Evolutionary conservation across 2,329 filamentous ascomycete species (phyloP).

Genomic region (Rutstroemia sp.): DNA sequence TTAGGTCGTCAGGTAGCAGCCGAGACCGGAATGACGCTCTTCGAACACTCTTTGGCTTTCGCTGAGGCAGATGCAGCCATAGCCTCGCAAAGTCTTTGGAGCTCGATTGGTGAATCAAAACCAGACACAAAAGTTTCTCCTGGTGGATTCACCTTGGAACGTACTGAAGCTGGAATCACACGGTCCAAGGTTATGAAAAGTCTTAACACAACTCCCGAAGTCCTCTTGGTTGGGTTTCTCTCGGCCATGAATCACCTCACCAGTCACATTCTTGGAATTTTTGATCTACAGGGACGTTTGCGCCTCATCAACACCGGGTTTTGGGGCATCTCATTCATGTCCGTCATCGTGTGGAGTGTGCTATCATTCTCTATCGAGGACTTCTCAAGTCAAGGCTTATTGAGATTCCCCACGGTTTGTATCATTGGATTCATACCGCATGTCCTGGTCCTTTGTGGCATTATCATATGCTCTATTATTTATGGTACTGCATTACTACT

Average conservation of each 20-base stretch:
- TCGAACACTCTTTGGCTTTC: slow-evolving; percentile 93
- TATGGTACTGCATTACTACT: slow-evolving; percentile 71
- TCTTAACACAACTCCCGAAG: slow-evolving; percentile 83
- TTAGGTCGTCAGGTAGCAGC: slow-evolving; percentile 57
- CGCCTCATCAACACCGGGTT: slow-evolving; percentile 82
- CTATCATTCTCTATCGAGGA: slow-evolving; percentile 54
- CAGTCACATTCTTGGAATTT: slow-evolving; percentile 74
- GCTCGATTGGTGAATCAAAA: slow-evolving; percentile 37
- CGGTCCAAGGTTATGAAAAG: slow-evolving; percentile 64
- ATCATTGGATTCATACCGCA: slow-evolving; percentile 94
- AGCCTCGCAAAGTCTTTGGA: slow-evolving; percentile 69
- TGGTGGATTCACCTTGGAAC: slow-evolving; percentile 20
- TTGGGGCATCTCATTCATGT: slow-evolving; percentile 89
- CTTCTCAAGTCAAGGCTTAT: slow-evolving; percentile 53
- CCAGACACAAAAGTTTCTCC: slow-evolving; percentile 14
- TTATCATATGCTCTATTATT: slow-evolving; percentile 66
- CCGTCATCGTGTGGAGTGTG: slow-evolving; percentile 72
- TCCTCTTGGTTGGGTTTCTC: slow-evolving; percentile 79
- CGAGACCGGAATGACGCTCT: slow-evolving; percentile 92
- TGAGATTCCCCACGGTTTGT: slow-evolving; percentile 88
- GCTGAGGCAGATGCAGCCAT: slow-evolving; percentile 90
- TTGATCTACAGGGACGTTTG: slow-evolving; percentile 70
- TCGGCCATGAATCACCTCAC: slow-evolving; percentile 83
- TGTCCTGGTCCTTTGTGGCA: slow-evolving; percentile 76
- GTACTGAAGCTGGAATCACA: slow-evolving; percentile 42